Percentiles rank a stretch among this genome's conserved stretches.
Evolutionary conservation across 225 moss, liverwort and hornwort species (phyloP).

Genomic region (Bryum argenteum): DNA sequence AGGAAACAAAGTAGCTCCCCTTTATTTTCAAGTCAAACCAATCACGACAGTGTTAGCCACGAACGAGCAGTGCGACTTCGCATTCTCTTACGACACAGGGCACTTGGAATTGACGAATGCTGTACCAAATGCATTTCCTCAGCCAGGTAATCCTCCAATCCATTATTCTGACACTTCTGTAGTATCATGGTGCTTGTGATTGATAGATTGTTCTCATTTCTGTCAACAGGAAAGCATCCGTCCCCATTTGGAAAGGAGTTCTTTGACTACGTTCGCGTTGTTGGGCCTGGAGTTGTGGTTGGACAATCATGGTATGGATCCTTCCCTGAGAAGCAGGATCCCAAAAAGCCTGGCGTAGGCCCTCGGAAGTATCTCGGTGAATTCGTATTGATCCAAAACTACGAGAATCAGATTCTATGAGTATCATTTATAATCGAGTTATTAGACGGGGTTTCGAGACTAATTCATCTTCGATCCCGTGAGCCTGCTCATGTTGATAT

Average conservation of each 20-base stretch:
- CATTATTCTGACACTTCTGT: conserved; percentile 3
- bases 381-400: conserved; percentile 64
- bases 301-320: conserved; percentile 79
- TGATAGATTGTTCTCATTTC: not conserved
- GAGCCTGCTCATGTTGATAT: too few species aligned
- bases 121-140: conserved; percentile 71
- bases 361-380: conserved; percentile 67
- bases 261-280: conserved; percentile 83
- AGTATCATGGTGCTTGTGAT: conserved; percentile 12
- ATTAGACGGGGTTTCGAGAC: too few species aligned
- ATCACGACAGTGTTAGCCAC: conserved; percentile 68
- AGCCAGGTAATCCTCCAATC: conserved; percentile 65
- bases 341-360: conserved; percentile 32
- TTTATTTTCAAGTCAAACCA: conserved; percentile 77
- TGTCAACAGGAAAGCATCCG: conserved; percentile 63
- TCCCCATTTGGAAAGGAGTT: conserved; percentile 70
- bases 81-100: conserved; percentile 74
- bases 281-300: conserved; percentile 90
- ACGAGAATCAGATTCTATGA: conserved; percentile 26
- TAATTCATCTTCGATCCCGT: too few species aligned
- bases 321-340: conserved; percentile 30
- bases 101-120: conserved; percentile 67
- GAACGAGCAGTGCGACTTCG: conserved; percentile 80
- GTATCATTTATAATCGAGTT: too few species aligned
- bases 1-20: conserved; percentile 63